These are phyloP conservation scores for Dipteronia dyeriana DNA, from an alignment of 345 rosid genomes.

Conservation along the genomic window DNA sequence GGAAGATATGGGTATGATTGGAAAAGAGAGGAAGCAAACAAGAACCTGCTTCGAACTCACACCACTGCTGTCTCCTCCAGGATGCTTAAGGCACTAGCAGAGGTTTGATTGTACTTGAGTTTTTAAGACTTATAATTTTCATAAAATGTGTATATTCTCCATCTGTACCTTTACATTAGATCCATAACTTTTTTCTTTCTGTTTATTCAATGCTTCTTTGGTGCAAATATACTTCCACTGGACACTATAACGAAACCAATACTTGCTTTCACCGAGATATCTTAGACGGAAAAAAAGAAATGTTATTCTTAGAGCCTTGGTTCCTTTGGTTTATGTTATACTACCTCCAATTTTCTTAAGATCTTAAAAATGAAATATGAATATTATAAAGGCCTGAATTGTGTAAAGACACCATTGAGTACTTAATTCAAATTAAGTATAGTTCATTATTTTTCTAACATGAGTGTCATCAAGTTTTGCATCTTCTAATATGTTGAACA, in stretches of 20 bases:
- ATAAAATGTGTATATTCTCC: background rate
- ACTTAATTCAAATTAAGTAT: background rate
- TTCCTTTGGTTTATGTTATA: background rate
- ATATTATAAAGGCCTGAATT: background rate
- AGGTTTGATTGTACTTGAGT: conserved; percentile 45
- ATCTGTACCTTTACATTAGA: background rate
- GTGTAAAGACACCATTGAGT: background rate
- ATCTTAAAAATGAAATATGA: conserved; percentile 5
- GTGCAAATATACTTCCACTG: background rate
- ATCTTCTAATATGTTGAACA: background rate
- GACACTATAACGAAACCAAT: background rate
- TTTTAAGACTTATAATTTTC: conserved; percentile 20
- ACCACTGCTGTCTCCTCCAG: conserved; percentile 92
- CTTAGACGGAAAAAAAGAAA: background rate
- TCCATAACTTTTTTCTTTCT: background rate
- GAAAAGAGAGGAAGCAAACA: conserved; percentile 97
- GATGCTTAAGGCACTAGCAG: conserved; percentile 86
- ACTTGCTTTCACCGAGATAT: background rate
- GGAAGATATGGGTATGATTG: conserved; percentile 81
- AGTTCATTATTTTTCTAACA: background rate
- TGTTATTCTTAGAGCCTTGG: conserved; percentile 6
- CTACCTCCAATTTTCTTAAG: conserved; percentile 2
- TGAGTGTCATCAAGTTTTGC: background rate
- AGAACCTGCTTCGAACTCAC: conserved; percentile 91
- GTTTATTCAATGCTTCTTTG: background rate